Conservation (phyloP, 2,329 filamentous ascomycete genomes). For the Fusarium poae region DNA sequence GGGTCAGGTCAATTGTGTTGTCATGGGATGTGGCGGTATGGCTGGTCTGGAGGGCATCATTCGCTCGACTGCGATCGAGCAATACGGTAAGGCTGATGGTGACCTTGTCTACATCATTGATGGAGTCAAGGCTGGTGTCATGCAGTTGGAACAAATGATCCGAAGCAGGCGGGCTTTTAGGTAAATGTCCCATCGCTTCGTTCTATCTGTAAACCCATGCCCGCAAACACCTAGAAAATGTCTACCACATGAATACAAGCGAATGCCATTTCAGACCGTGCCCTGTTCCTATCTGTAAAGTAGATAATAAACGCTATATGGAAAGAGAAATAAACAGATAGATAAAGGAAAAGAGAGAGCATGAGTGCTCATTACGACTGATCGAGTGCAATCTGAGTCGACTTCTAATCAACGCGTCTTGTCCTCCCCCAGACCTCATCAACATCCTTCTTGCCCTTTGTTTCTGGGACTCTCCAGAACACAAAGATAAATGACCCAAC, state of each 20-base stretch:
- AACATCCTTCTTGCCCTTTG: slow-evolving; percentile 82
- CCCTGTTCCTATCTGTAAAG: neutral
- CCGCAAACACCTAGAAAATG: slow-evolving; percentile 9
- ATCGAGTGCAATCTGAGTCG: neutral
- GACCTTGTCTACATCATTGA: slow-evolving; percentile 77
- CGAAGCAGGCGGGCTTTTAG: slow-evolving; percentile 58
- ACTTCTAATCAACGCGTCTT: slow-evolving; percentile 63
- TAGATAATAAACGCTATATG: neutral
- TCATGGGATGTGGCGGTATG: slow-evolving; percentile 94
- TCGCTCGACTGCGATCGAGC: slow-evolving; percentile 73
- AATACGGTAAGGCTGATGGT: slow-evolving; percentile 70
- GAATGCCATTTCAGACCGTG: neutral
- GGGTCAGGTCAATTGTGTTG: slow-evolving; percentile 72
- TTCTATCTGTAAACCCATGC: slow-evolving; percentile 19
- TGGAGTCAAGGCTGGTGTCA: slow-evolving; percentile 78
- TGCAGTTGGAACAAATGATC: slow-evolving; percentile 70
- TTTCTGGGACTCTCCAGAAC: slow-evolving; percentile 82
- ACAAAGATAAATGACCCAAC: slow-evolving; percentile 79
- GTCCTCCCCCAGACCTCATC: slow-evolving; percentile 92
- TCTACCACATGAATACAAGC: slow-evolving; percentile 14
- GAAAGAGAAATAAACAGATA: neutral
- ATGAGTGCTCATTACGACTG: neutral
- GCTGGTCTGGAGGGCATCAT: slow-evolving; percentile 85
- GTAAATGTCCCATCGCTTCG: slow-evolving; percentile 22
- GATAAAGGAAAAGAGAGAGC: neutral